A percentile compares a stretch with the other conserved stretches of the same genome.
Evolutionary conservation across 495 filamentous ascomycete genomes (phyloP).

Genomic region (Hyaloscypha bicolor): DNA sequence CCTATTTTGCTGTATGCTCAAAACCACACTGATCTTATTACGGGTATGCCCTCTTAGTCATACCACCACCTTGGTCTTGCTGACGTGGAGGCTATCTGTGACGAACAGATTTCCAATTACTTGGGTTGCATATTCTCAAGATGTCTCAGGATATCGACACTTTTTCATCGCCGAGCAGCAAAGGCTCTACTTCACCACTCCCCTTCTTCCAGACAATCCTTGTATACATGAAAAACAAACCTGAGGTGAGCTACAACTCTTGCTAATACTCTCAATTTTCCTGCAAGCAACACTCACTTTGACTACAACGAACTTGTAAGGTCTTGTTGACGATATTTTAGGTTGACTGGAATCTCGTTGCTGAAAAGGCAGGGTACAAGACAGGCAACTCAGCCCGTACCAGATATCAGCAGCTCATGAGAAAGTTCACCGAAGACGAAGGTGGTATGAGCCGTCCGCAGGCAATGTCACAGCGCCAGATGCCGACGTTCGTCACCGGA

Average conservation of each 20-base stretch:
- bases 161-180: neutral
- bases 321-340: too few species aligned
- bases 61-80: too few species aligned
- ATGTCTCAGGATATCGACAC: neutral
- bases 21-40: too few species aligned
- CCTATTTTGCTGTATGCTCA: neutral
- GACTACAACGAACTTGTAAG: too few species aligned
- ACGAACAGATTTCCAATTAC: too few species aligned
- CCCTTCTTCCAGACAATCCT: constrained; percentile 14
- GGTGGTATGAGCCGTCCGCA: neutral
- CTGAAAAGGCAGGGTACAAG: constrained; percentile 22
- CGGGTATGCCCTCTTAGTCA: too few species aligned
- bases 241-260: constrained; percentile 1
- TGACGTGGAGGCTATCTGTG: too few species aligned
- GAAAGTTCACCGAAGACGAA: constrained; percentile 10
- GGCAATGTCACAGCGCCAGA: too few species aligned
- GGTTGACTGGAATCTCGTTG: constrained; percentile 33
- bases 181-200: neutral
- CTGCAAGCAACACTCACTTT: too few species aligned
- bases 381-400: constrained; percentile 17
- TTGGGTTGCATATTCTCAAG: neutral
- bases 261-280: neutral
- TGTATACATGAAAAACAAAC: constrained; percentile 14
- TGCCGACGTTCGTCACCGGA: too few species aligned
- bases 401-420: constrained; percentile 32